Base-by-base conservation (phyloP, 2,329 filamentous ascomycete species). In the Esteya vermicola region DNA sequence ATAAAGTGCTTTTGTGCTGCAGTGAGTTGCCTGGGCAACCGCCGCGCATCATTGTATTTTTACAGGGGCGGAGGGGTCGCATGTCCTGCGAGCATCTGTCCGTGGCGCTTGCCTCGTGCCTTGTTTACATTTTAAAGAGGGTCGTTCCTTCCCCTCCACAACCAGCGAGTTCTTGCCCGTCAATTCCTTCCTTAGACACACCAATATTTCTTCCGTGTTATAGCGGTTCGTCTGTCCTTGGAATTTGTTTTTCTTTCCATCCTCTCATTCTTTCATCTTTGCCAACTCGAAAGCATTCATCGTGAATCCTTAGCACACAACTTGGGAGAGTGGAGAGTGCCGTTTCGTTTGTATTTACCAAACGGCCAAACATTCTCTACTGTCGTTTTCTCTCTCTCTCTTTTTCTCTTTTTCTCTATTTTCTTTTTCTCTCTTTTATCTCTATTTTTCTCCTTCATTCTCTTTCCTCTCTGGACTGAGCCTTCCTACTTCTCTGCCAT, bases 41-140 rank as follows among this genome's bases (percentile, higher is more conserved):
- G 5, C 14, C 22, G 22, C 19, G 27, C 30, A 36, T n/a, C n/a
- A n/a, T n/a, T n/a, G n/a, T n/a, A n/a, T n/a, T n/a, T n/a, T n/a
- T n/a, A n/a, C n/a, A 16, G 34, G 39, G 38, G 9, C 10, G 32
- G 39, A 21, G 26, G 38, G 43, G 43, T 43, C 38, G 33, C 41
- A 31, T 33, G 30, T n/a, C n/a, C n/a, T n/a, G n/a, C n/a, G n/a
- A n/a, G n/a, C 10, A 7, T 36, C n/a, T 20, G 33, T 43, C 38
- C 36, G 30, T 32, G 19, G 45, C 45, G 23, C 46, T 33, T 48
- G 45, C 47, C 43, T 33, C 47, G 47, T 48, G 45, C 47, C 43
- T 33, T 48, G 47, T 48, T 48, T 48, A 48, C 45, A 43, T 48
- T 45, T 40, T 40, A 38, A n/a, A 43, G 38, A 39, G 38, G 30